Evolutionary conservation across 768 basidiomycete genomes (phyloP).

Genomic region (Termitomyces sp.): DNA sequence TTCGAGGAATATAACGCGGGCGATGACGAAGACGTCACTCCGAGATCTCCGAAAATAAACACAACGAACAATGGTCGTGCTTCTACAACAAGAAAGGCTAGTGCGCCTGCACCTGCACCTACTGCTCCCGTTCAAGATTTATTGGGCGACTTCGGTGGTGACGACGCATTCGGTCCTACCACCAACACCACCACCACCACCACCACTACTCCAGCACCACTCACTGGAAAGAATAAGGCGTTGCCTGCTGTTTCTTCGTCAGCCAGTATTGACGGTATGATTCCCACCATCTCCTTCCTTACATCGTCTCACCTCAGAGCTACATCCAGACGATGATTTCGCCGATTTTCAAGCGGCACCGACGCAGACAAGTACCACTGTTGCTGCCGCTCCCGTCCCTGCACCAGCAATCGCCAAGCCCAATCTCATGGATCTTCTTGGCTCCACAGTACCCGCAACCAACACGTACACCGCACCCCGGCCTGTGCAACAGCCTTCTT

Average conservation of each 20-base stretch:
- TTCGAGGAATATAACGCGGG: conserved; percentile 98
- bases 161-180: conserved; percentile 43
- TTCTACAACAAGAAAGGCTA: conserved; percentile 30
- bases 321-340: conserved; percentile 69
- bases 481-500: conserved; percentile 21
- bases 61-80: conserved; percentile 13
- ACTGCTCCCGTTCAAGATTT: conserved; percentile 52
- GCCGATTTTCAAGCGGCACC: conserved; percentile 81
- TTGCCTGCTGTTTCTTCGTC: conserved; percentile 40
- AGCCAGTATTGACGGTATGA: conserved; percentile 37
- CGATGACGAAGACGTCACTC: conserved; percentile 62
- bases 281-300: background rate
- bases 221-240: conserved; percentile 43
- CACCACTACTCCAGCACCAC: conserved; percentile 23
- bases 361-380: conserved; percentile 23
- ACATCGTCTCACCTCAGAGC: background rate
- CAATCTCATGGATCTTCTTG: conserved; percentile 48
- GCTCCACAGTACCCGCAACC: conserved; percentile 22
- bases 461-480: conserved; percentile 20
- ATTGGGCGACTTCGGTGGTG: conserved; percentile 71
- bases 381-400: conserved; percentile 29
- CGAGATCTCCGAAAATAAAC: conserved; percentile 26
- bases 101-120: conserved; percentile 23
- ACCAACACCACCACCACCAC: conserved; percentile 26
- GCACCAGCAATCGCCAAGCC: conserved; percentile 21